phyloP scores from a whole-genome alignment of 2,329 filamentous ascomycete species.

The Penicillium vulpinum region DNA sequence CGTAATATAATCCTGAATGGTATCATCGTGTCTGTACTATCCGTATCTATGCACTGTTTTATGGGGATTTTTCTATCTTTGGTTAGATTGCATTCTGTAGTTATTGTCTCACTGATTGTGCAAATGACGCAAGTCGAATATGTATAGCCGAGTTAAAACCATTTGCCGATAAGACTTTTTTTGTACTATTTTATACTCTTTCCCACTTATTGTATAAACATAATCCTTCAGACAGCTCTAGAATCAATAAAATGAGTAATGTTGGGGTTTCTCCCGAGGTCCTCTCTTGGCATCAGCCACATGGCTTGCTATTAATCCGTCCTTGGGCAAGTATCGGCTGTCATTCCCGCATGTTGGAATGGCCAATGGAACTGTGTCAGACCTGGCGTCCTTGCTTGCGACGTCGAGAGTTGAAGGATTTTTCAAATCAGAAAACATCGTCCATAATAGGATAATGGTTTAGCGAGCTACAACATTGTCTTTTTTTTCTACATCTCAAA shows the following conservation, averaged over 20 bases:
- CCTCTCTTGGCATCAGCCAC: not conserved
- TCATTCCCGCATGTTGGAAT: not conserved
- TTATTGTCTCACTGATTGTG: not conserved
- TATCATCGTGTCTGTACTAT: not conserved
- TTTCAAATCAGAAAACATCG: not conserved
- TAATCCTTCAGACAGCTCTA: not conserved
- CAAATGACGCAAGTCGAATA: not conserved
- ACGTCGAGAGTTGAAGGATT: not conserved
- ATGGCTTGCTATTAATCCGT: not conserved
- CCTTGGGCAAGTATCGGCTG: not conserved
- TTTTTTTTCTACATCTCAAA: not conserved
- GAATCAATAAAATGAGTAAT: not conserved
- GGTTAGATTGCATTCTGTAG: not conserved
- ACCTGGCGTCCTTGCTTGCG: not conserved
- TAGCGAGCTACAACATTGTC: not conserved
- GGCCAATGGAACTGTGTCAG: not conserved
- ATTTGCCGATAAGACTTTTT: no score
- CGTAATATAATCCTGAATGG: not conserved
- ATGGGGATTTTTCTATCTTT: not conserved
- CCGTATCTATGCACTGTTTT: no score
- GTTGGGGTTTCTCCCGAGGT: no score
- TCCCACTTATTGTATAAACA: not conserved
- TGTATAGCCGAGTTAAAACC: not conserved
- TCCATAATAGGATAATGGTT: not conserved
- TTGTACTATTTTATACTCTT: no score